These are phyloP conservation scores for Talaromyces borbonicus DNA, from an alignment of 495 filamentous ascomycete species.

Conservation along the genomic window DNA sequence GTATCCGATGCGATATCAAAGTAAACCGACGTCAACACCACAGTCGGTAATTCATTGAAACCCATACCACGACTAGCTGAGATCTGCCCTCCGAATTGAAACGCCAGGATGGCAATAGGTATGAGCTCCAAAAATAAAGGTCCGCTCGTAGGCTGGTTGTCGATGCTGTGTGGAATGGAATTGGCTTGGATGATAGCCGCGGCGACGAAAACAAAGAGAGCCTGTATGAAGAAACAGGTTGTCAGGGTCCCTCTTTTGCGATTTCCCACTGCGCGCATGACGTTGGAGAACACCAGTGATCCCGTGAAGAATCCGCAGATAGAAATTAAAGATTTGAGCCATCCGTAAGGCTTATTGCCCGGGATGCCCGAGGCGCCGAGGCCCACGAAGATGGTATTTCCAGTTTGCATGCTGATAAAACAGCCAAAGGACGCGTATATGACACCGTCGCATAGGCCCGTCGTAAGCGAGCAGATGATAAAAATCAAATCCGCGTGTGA, in stretches of 20 bases:
- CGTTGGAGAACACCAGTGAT: slow-evolving; percentile 35
- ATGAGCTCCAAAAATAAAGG: slow-evolving; percentile 38
- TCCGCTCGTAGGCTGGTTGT: slow-evolving; percentile 16
- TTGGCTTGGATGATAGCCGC: slow-evolving; percentile 46
- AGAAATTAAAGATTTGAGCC: slow-evolving; percentile 55
- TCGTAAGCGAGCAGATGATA: slow-evolving; percentile 45
- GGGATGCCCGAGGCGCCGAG: slow-evolving; percentile 49
- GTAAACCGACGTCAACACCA: slow-evolving; percentile 62
- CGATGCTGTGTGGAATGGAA: slow-evolving; percentile 33
- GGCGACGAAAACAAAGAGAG: slow-evolving; percentile 43
- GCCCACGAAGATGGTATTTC: slow-evolving; percentile 59
- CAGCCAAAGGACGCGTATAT: slow-evolving; percentile 53
- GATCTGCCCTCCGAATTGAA: slow-evolving; percentile 64
- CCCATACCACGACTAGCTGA: slow-evolving; percentile 52
- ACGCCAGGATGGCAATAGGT: slow-evolving; percentile 55
- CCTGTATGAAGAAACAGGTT: slow-evolving; percentile 49
- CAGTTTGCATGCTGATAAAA: slow-evolving; percentile 57
- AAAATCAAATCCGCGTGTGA: slow-evolving; percentile 42
- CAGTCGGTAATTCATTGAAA: slow-evolving; percentile 60
- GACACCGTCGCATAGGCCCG: slow-evolving; percentile 51
- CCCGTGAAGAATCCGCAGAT: slow-evolving; percentile 47
- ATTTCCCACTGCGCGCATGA: slow-evolving; percentile 25
- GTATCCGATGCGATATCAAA: slow-evolving; percentile 57
- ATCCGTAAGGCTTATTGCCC: slow-evolving; percentile 43
- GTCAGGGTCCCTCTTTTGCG: slow-evolving; percentile 43